Evolutionary conservation across 345 rosid genomes (phyloP).

Genomic region (Salix viminalis): DNA sequence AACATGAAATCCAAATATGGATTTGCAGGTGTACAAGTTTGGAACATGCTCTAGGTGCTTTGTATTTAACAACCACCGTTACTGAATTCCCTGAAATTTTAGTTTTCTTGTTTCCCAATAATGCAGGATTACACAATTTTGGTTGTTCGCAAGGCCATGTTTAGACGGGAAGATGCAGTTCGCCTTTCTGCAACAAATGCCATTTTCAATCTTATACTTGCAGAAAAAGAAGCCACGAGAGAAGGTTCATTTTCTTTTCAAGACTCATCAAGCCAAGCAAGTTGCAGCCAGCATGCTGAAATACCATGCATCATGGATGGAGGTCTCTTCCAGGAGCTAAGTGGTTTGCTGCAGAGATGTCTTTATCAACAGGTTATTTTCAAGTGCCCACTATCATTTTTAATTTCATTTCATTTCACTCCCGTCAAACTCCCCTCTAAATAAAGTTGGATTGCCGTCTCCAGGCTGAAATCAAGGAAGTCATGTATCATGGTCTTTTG

Average conservation of each 20-base stretch:
- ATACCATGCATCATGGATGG: conserved; percentile 35
- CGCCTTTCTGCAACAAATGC: conserved; percentile 68
- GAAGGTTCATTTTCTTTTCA: conserved; percentile 47
- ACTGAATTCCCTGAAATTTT: not conserved
- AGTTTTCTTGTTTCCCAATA: conserved; percentile 3
- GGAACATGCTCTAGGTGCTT: not conserved
- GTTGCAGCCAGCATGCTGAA: conserved; percentile 80
- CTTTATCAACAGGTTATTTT: conserved; percentile 67
- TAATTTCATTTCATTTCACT: not conserved
- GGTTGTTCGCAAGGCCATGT: conserved; percentile 84
- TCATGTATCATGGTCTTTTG: conserved; percentile 62
- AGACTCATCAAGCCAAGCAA: conserved; percentile 90
- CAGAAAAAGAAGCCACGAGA: conserved; percentile 57
- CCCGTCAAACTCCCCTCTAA: not conserved
- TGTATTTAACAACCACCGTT: not conserved
- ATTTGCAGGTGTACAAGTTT: not conserved
- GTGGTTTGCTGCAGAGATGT: conserved; percentile 81
- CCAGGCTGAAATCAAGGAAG: conserved; percentile 63
- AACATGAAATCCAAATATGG: not conserved
- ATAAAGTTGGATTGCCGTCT: conserved; percentile 19
- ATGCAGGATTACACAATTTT: conserved; percentile 63
- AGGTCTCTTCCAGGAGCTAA: conserved; percentile 61
- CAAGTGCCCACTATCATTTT: not conserved
- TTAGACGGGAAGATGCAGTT: conserved; percentile 69
- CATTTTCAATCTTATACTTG: conserved; percentile 54